A percentile compares a stretch with the other conserved stretches of the same genome.
phyloP scores from a whole-genome alignment of 345 rosid species.

The Eucalyptus victrix region DNA sequence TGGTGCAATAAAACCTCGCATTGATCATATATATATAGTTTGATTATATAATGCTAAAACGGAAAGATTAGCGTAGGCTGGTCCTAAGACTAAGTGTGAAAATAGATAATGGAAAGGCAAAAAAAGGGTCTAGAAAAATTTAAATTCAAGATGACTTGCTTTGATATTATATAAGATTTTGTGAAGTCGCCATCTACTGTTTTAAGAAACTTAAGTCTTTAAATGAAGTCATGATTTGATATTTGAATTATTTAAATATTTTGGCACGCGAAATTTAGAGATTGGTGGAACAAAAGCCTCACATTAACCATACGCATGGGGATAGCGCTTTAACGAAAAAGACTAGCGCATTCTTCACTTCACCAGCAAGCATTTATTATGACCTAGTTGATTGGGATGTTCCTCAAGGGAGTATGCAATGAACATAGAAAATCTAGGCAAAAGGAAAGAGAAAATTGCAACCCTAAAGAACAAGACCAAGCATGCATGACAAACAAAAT shows the following conservation, averaged over 20 bases:
- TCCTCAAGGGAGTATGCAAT: background rate
- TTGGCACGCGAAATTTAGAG: background rate
- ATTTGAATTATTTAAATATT: background rate
- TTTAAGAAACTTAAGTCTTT: background rate
- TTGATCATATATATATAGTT: background rate
- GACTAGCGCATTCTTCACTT: background rate
- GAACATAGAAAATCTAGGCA: background rate
- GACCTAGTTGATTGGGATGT: background rate
- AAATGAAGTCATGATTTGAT: background rate
- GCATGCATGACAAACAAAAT: background rate
- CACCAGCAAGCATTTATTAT: background rate
- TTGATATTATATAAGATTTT: background rate
- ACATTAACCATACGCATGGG: background rate
- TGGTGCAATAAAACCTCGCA: too few relatives aligned
- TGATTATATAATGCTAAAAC: background rate
- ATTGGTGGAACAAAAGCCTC: background rate
- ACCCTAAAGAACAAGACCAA: background rate
- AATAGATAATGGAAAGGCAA: background rate
- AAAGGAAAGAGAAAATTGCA: background rate
- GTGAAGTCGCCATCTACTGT: fast-evolving
- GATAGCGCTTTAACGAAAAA: background rate
- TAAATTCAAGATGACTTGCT: background rate
- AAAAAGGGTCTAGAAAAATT: background rate
- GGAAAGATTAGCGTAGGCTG: background rate
- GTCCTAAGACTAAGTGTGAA: background rate